Evolutionary conservation across 2,329 filamentous ascomycete genomes (phyloP), one percentile per base, ranked within the genome.

Genomic region (Claviceps paspali): DNA sequence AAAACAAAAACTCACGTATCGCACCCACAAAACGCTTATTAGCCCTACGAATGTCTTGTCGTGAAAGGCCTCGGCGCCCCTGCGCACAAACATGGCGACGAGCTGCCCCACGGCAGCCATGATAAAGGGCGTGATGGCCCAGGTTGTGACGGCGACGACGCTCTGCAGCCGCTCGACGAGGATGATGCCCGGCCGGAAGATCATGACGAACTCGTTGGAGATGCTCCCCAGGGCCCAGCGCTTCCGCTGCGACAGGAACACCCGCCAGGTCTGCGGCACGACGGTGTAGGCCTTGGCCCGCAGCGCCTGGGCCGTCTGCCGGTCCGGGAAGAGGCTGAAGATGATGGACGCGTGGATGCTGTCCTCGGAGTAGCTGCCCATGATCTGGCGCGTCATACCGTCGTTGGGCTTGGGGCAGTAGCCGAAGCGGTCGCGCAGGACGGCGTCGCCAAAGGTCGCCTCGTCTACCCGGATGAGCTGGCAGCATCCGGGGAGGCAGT

Each of bases 381-480:
- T 63, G 43, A 68, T 64, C 35, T 65, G 64, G 45, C 57, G 57
- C 6, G 64, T 62, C 53, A 68, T 61, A 31, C 60, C 53, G 38
- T 68, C 64, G 36, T 62, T 64, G n/a, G 61, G 61, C 38, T 60
- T 61, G 5, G 65, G 65, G 39, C 60, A 62, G 49, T 68, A 67
- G 3, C 63, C 64, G 35, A 68, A 68, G 1, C 58, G 55, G 33
- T 65, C 52, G 3, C 63, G 52, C 23, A 67, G 60, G 4, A 67
- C 59, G 12, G 52, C 51, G 41, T 67, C 63, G 2, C 63, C 63
- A 45, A 64, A 66, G 0, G 65, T 68, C 9, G 63, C 60, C 42
- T 67, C 64, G 35, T 65, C 63, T 10, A 68, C 59, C 10, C 61
- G 62, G 35, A 68, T 62, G 12, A 68, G 54, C 45, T 68, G 65